Evolutionary conservation across 176 grass and related monocot genomes (phyloP).

Genomic region (Lolium perenne): DNA sequence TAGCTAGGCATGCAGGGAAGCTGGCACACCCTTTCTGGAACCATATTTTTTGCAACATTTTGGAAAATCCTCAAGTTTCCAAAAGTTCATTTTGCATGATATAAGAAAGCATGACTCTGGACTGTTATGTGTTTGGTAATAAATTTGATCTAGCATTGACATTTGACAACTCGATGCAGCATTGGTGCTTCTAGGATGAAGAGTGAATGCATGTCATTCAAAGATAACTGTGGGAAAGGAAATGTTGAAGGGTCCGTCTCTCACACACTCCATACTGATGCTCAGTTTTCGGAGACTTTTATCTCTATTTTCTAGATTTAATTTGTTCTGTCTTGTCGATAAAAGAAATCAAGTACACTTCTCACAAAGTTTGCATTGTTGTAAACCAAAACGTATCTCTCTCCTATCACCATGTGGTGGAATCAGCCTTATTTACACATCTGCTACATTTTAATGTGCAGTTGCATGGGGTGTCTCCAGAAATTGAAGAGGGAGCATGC

Average conservation of each 20-base stretch:
- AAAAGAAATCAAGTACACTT: not conserved
- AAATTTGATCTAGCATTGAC: constrained; percentile 35
- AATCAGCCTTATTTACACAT: not conserved
- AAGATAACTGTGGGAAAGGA: constrained; percentile 69
- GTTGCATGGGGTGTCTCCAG: constrained; percentile 82
- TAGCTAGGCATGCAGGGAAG: constrained; percentile 30
- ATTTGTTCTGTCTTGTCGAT: not conserved
- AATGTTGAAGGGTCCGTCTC: constrained; percentile 78
- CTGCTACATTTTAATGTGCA: constrained; percentile 50
- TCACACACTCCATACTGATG: not conserved
- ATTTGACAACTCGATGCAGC: constrained; percentile 59
- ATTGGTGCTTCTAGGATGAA: constrained; percentile 98
- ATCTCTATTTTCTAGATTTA: not conserved
- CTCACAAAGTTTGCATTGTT: not conserved
- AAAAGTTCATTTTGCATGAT: constrained; percentile 32
- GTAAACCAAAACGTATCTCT: not conserved
- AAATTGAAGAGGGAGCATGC: constrained; percentile 91
- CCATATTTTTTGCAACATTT: constrained; percentile 16
- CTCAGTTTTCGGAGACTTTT: not conserved
- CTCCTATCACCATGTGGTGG: not conserved
- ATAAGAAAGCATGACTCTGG: not conserved
- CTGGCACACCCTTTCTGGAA: no score
- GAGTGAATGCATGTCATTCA: constrained; percentile 86
- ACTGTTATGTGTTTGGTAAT: not conserved
- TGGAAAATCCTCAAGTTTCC: constrained; percentile 25